These are phyloP conservation scores for Debaryomyces psychrophilus DNA, from an alignment of 1,139 yeast species.

Conservation along the genomic window DNA sequence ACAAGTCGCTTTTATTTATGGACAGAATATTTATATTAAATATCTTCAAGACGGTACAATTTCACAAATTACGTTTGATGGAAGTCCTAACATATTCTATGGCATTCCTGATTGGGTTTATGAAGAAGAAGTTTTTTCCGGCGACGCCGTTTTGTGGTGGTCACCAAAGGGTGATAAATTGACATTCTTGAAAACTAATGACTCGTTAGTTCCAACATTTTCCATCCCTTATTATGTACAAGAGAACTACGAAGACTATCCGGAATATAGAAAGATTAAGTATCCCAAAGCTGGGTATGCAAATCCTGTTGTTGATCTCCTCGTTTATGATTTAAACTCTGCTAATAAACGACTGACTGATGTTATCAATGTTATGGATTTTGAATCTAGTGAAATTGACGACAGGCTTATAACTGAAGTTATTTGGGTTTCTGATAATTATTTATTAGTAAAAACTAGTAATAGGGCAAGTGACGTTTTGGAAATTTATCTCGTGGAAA, in stretches of 20 bases:
- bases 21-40: slow-evolving; percentile 60
- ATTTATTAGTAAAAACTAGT: slow-evolving; percentile 41
- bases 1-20: slow-evolving; percentile 64
- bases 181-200: slow-evolving; percentile 52
- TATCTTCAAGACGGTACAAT: slow-evolving; percentile 20
- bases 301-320: slow-evolving; percentile 45
- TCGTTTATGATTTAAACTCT: slow-evolving; percentile 33
- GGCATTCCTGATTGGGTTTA: slow-evolving; percentile 69
- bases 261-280: slow-evolving; percentile 40
- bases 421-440: slow-evolving; percentile 43
- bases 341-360: not conserved
- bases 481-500: slow-evolving; percentile 44
- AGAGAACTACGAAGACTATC: slow-evolving; percentile 45
- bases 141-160: slow-evolving; percentile 61
- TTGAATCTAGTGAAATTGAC: slow-evolving; percentile 28
- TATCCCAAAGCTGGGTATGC: slow-evolving; percentile 53
- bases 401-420: slow-evolving; percentile 46
- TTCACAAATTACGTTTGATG: slow-evolving; percentile 52
- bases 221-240: slow-evolving; percentile 59
- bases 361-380: slow-evolving; percentile 20
- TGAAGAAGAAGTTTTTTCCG: slow-evolving; percentile 59
- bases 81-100: slow-evolving; percentile 51
- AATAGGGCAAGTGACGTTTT: slow-evolving; percentile 50
- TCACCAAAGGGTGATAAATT: slow-evolving; percentile 55
- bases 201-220: slow-evolving; percentile 54